phyloP scores from a whole-genome alignment of 139 green algal genomes.

The Trebouxia sp. region DNA sequence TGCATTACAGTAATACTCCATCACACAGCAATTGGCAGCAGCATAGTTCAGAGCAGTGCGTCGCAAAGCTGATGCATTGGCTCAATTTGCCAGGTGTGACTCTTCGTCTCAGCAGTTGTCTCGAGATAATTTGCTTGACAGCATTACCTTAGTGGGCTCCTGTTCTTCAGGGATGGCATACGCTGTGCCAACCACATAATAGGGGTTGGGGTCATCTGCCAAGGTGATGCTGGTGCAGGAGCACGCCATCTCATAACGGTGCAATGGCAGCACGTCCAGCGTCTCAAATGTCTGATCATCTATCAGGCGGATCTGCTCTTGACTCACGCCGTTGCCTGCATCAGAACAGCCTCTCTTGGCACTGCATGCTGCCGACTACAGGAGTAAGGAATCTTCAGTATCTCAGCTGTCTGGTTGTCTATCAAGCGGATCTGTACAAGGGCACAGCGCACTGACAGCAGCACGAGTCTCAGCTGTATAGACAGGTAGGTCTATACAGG shows the following conservation, averaged over 20 bases:
- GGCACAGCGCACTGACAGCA: too few relatives aligned
- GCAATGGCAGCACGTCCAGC: conserved; percentile 59
- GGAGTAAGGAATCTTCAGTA: too few relatives aligned
- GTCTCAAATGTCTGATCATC: conserved; percentile 84
- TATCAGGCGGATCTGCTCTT: conserved; percentile 60
- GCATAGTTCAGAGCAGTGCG: too few relatives aligned
- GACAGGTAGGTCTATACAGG: too few relatives aligned
- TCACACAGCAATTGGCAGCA: too few relatives aligned
- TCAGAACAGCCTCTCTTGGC: too few relatives aligned
- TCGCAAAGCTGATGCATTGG: too few relatives aligned
- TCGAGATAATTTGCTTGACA: neutral
- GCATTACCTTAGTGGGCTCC: conserved; percentile 75
- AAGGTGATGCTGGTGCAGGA: conserved; percentile 45
- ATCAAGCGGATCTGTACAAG: too few relatives aligned
- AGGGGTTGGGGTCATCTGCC: conserved; percentile 53
- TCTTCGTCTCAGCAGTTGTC: neutral
- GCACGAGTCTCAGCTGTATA: too few relatives aligned
- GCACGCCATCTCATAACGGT: conserved; percentile 59
- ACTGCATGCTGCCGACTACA: too few relatives aligned
- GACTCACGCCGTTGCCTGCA: conserved; percentile 1
- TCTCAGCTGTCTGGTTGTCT: too few relatives aligned
- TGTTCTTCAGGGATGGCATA: conserved; percentile 68
- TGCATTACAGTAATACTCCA: too few relatives aligned
- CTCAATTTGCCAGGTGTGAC: conserved; percentile 34
- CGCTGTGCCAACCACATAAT: conserved; percentile 88